Base-by-base conservation (phyloP, 2,329 filamentous ascomycete species). In the Pyrenochaeta sp. region DNA sequence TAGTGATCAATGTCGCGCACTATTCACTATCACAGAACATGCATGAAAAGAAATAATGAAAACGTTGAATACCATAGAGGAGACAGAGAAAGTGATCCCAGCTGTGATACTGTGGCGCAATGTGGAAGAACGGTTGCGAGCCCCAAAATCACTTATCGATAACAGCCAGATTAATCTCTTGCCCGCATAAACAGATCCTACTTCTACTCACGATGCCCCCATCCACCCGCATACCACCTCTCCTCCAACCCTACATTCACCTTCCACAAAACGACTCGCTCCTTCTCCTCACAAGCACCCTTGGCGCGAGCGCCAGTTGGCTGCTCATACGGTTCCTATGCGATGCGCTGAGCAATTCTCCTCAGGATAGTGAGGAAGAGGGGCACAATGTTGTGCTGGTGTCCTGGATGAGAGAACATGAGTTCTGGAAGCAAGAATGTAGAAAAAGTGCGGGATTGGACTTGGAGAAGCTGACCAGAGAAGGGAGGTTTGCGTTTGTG, bases 361-460 rank as follows among this genome's bases (percentile, higher is more conserved):
- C 17, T 30, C 46, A 69, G 27, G 68, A 77, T 65, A 69, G 61
- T 2, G 67, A 69, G 58, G 62, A 48, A 29, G 61, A 66, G 14
- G 64, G 58, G 5, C 61, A 62, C 9, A 74, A 72, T 15, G 75
- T 97, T 0, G 81, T 97, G 2, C 80, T 97, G 2, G 87, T 95
- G 52, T 96, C 90, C 78, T 97, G 95, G 76, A 78, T 96, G 76
- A 84, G 91, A 55, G 89, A 94, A 66, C 85, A 83, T 59, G 79
- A 84, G 1, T 96, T 96, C 71, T 97, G 92, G 92, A 87, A 81
- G 58, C 85, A 88, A 2, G 88, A 90, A 44, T 83, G 83, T 2
- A 83, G 85, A 47, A 88, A 88, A 74, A 75, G 92, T 68, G 89
- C 61, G 84, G 90, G 90, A 2, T 69, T 95, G 43, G 91, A 96